phyloP scores from a whole-genome alignment of 164 flowering plant genomes.

The Protea cynaroides region DNA sequence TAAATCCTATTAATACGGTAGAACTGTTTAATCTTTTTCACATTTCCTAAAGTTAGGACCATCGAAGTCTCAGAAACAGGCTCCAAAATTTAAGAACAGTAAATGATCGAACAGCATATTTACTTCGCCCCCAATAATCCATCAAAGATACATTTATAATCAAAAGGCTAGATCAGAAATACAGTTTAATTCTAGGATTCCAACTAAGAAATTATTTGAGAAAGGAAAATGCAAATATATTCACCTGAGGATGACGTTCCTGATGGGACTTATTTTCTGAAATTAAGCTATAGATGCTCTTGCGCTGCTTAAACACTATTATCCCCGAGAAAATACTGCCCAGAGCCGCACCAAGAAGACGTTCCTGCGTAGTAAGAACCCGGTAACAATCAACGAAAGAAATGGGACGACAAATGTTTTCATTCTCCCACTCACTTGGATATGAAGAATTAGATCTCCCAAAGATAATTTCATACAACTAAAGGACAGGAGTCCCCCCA shows the following conservation, averaged over 20 bases:
- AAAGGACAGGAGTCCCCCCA: background rate
- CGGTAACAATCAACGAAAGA: background rate
- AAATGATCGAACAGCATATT: too few species aligned
- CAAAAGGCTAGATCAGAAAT: too few species aligned
- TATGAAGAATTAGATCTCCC: background rate
- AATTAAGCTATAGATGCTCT: conserved; percentile 41
- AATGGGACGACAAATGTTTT: too few species aligned
- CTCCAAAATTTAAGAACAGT: too few species aligned
- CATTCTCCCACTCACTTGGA: background rate
- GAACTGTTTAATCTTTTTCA: too few species aligned
- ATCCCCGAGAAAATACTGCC: conserved; percentile 47
- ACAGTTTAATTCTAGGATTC: too few species aligned
- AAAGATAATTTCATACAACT: too few species aligned
- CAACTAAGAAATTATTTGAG: background rate
- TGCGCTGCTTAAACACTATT: conserved; percentile 56
- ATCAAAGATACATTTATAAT: too few species aligned
- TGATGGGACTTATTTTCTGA: conserved; percentile 22
- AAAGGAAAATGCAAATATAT: background rate
- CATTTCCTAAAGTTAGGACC: too few species aligned
- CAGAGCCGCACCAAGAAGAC: conserved; percentile 68
- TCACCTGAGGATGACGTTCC: conserved; percentile 30
- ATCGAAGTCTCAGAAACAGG: too few species aligned
- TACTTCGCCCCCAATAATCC: too few species aligned
- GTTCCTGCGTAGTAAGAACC: conserved; percentile 47
- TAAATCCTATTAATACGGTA: too few species aligned